phyloP scores from a whole-genome alignment of 176 grass and related monocot genomes.

The Calamus simplicifolius region DNA sequence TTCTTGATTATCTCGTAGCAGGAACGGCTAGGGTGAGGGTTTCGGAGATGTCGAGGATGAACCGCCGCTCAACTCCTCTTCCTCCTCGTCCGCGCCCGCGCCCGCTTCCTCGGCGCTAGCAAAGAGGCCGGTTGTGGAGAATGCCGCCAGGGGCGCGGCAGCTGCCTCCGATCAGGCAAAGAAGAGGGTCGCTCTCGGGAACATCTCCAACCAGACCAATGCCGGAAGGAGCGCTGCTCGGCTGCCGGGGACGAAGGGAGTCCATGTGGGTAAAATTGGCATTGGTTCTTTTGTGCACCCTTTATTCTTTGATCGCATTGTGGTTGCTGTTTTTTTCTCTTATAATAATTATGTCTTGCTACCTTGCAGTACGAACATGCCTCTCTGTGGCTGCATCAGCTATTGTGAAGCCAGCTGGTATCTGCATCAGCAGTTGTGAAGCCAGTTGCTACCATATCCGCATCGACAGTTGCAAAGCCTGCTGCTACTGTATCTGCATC shows the following conservation, averaged over 20 bases:
- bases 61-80: slow-evolving; percentile 10
- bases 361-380: no score
- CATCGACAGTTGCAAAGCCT: no score
- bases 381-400: slow-evolving; percentile 21
- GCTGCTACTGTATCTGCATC: not conserved
- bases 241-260: slow-evolving; percentile 19
- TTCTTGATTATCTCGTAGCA: no score
- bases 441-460: no score
- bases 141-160: slow-evolving; percentile 14
- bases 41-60: slow-evolving; percentile 28
- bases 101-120: slow-evolving; percentile 17
- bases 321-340: no score
- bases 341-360: no score
- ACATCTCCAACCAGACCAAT: slow-evolving; percentile 50
- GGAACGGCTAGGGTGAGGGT: not conserved
- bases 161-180: slow-evolving; percentile 42
- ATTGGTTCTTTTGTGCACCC: no score
- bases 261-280: slow-evolving; percentile 20
- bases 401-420: slow-evolving; percentile 9
- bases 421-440: no score
- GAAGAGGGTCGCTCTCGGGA: slow-evolving; percentile 85
- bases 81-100: slow-evolving; percentile 14
- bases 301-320: no score
- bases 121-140: slow-evolving; percentile 27
- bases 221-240: slow-evolving; percentile 8